Percentiles rank a stretch among this genome's conserved stretches.
Conservation (phyloP, 768 basidiomycete species). For the Amyloporia xantha region DNA sequence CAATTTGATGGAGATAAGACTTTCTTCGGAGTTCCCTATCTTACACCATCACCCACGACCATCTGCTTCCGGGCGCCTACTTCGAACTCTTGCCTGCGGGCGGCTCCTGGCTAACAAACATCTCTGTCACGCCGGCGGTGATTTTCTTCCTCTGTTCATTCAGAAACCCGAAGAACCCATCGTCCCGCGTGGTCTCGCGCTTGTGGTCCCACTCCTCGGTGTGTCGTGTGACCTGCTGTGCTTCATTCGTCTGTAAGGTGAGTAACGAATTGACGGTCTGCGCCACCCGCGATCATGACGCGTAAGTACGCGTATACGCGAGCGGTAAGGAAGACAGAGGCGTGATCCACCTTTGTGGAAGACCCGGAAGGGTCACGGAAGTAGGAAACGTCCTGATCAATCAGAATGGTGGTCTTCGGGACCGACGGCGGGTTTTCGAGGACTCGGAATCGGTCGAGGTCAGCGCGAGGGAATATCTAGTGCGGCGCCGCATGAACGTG, state of each 20-base stretch:
- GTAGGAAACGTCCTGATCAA: constrained; percentile 43
- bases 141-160: constrained; percentile 40
- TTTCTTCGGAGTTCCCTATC: background rate
- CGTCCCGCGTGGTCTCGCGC: constrained; percentile 27
- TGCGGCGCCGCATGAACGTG: background rate
- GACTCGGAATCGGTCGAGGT: constrained; percentile 36
- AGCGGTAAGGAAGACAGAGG: background rate
- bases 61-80: background rate
- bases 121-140: constrained; percentile 31
- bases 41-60: background rate
- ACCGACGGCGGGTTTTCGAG: constrained; percentile 34
- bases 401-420: constrained; percentile 32
- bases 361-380: constrained; percentile 31
- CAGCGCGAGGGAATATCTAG: constrained; percentile 35
- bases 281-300: background rate
- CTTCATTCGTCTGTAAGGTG: constrained; percentile 32
- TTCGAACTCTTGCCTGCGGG: constrained; percentile 7
- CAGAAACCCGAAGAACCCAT: constrained; percentile 38
- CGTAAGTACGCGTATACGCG: background rate
- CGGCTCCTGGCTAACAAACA: constrained; percentile 26
- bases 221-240: constrained; percentile 32
- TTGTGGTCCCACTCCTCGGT: constrained; percentile 42
- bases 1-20: no score
- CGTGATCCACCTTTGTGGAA: constrained; percentile 33
- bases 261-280: constrained; percentile 37